Conservation (phyloP, 2,329 filamentous ascomycete genomes). For the Trichoderma harzianum region DNA sequence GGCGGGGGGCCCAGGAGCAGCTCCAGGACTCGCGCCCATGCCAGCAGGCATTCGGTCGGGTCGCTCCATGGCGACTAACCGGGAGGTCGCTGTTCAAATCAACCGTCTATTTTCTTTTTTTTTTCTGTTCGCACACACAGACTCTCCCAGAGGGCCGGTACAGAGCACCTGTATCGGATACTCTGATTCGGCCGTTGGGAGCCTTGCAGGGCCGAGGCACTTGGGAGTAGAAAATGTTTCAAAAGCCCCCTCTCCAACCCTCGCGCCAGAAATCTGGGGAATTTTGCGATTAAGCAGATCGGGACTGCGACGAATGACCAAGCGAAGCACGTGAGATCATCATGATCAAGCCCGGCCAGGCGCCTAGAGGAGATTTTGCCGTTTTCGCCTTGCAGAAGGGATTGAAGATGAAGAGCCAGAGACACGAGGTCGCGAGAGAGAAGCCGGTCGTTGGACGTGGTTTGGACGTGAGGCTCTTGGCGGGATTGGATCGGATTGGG, state of each 20-base stretch:
- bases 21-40: slow-evolving; percentile 16
- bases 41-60: slow-evolving; percentile 31
- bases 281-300: slow-evolving; percentile 28
- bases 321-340: slow-evolving; percentile 31
- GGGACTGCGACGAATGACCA: slow-evolving; percentile 28
- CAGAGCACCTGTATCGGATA: not conserved
- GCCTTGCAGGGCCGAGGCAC: slow-evolving; percentile 13
- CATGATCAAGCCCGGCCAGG: slow-evolving; percentile 23
- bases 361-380: slow-evolving; percentile 12
- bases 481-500: slow-evolving; percentile 12
- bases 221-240: slow-evolving; percentile 28
- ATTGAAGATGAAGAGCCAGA: not conserved
- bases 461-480: slow-evolving; percentile 12
- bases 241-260: slow-evolving; percentile 26
- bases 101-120: not conserved
- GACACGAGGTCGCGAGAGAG: not conserved
- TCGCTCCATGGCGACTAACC: slow-evolving; percentile 33
- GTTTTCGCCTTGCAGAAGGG: not conserved
- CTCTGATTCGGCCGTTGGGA: not conserved
- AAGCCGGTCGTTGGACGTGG: slow-evolving; percentile 1
- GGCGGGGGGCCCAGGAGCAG: slow-evolving; percentile 19
- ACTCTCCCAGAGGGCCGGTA: not conserved
- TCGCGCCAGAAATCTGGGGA: slow-evolving; percentile 15
- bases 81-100: slow-evolving; percentile 17
- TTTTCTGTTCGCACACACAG: not conserved